Base-by-base conservation (phyloP, 148 eudicot species). In the Limonium bicolor region DNA sequence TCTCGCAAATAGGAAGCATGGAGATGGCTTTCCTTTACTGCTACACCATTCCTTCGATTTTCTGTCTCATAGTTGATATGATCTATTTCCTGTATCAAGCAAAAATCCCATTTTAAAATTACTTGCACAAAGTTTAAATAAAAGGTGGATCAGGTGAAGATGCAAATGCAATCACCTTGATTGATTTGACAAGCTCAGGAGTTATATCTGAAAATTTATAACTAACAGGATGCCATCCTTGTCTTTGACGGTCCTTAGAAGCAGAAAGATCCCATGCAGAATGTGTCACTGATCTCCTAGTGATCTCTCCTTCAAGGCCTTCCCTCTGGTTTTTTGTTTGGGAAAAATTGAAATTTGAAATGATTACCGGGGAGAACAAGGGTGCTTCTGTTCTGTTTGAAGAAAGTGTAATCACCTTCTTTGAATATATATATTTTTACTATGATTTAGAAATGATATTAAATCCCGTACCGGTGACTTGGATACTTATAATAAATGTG, bases 151-250 rank as follows among this genome's bases (percentile, higher is more conserved):
- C 18, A 1, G 20, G 6, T 31, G 5, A n/a, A 40, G 30, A 20
- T 45, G 59, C 40, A 29, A 54, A 6, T 20, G 14, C 7, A 53
- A 43, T 36, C 63, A 82, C 97, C 94, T 88, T 88, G 30, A 88
- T 88, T 37, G 84, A 88, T 53, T 63, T 77, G 37, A 88, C 66
- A 35, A 88, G 69, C 32, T 37, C 31, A 41, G 69, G 69, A 33
- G 86, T 74, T 67, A 94, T 94, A 60, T 88, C 97, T 24, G 86
- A 82, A 63, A 71, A 70, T 48, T 83, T 88, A 62, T 77, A 88
- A 26, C 84, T 68, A 26, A 79, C 64, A 5, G 97, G 94, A 77
- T 88, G 97, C 97, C 97, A 88, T 54, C 97, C 97, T 63, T 61
- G 68, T 35, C 97, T 71, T 56, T 83, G 62, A 53, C 56, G 81